A percentile compares a stretch with the other conserved stretches of the same genome.
These are phyloP conservation scores for Saturnispora silvae DNA, from an alignment of 805 yeast species.

Conservation along the genomic window DNA sequence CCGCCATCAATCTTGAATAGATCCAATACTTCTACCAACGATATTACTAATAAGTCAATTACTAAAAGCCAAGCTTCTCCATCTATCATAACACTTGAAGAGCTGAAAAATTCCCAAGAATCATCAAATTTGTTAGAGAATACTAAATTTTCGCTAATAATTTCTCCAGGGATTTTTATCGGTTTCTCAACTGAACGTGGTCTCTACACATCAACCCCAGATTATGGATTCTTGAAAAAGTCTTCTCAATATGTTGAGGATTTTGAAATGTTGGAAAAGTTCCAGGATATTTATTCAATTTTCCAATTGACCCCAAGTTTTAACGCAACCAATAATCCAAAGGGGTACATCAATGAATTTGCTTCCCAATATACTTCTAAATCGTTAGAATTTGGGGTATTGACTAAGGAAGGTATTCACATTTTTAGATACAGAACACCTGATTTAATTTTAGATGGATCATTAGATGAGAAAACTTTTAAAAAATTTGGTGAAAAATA, in stretches of 20 bases:
- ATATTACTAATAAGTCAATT: slow-evolving; percentile 11
- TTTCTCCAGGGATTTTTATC: slow-evolving; percentile 82
- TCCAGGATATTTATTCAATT: slow-evolving; percentile 53
- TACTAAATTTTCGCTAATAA: slow-evolving; percentile 45
- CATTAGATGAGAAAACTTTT: slow-evolving; percentile 55
- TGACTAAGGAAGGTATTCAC: slow-evolving; percentile 71
- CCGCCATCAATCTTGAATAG: not conserved
- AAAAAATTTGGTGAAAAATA: slow-evolving; percentile 64
- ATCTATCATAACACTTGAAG: slow-evolving; percentile 21
- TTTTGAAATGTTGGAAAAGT: slow-evolving; percentile 59
- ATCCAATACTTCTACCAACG: not conserved
- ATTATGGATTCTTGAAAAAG: slow-evolving; percentile 72
- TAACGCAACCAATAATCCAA: slow-evolving; percentile 63
- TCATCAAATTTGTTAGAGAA: slow-evolving; percentile 45
- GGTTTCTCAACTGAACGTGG: slow-evolving; percentile 47
- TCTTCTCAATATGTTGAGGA: slow-evolving; percentile 67
- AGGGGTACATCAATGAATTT: slow-evolving; percentile 74
- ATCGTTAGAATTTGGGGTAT: slow-evolving; percentile 65
- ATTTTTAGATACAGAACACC: slow-evolving; percentile 73
- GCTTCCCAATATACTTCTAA: slow-evolving; percentile 72
- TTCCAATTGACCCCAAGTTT: slow-evolving; percentile 59
- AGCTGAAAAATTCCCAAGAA: slow-evolving; percentile 44
- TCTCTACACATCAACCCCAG: slow-evolving; percentile 64
- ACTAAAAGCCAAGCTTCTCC: slow-evolving; percentile 23
- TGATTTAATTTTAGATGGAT: slow-evolving; percentile 57